phyloP scores from a whole-genome alignment of 164 flowering plant genomes.

The Chloranthus sessilifolius region DNA sequence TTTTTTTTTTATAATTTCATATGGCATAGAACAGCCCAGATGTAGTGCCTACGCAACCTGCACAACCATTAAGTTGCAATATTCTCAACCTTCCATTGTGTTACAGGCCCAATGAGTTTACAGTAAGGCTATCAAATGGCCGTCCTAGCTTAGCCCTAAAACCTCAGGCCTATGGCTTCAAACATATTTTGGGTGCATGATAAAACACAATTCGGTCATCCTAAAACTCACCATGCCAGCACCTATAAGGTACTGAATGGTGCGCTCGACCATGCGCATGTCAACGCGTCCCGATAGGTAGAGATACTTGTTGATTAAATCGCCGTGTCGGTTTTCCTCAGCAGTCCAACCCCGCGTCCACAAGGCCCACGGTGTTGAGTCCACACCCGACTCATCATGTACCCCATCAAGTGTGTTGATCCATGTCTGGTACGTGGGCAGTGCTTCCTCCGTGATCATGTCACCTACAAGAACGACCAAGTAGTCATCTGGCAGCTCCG shows the following conservation, averaged over 20 bases:
- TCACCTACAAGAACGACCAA: conserved; percentile 37
- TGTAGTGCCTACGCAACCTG: no score
- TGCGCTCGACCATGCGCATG: conserved; percentile 34
- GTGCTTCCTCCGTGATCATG: conserved; percentile 33
- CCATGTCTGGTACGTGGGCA: conserved; percentile 34
- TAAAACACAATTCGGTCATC: no score
- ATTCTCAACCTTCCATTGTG: no score
- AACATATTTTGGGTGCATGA: no score
- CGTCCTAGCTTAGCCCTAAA: no score
- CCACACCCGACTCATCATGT: conserved; percentile 26
- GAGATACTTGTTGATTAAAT: conserved; percentile 31
- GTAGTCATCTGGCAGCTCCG: conserved; percentile 32
- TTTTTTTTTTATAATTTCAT: no score
- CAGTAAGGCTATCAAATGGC: no score
- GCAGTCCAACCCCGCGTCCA: conserved; percentile 42
- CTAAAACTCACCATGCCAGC: conserved; percentile 40
- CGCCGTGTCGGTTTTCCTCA: conserved; percentile 27
- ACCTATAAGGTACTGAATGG: conserved; percentile 34
- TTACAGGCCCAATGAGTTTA: no score
- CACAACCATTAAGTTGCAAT: no score
- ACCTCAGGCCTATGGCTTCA: no score
- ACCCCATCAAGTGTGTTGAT: conserved; percentile 25
- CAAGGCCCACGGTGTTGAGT: conserved; percentile 30
- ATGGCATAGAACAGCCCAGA: no score
- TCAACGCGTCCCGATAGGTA: conserved; percentile 40